Conservation (phyloP, 108 stramenopile genomes). For the Halocafeteria seosinensis region DNA sequence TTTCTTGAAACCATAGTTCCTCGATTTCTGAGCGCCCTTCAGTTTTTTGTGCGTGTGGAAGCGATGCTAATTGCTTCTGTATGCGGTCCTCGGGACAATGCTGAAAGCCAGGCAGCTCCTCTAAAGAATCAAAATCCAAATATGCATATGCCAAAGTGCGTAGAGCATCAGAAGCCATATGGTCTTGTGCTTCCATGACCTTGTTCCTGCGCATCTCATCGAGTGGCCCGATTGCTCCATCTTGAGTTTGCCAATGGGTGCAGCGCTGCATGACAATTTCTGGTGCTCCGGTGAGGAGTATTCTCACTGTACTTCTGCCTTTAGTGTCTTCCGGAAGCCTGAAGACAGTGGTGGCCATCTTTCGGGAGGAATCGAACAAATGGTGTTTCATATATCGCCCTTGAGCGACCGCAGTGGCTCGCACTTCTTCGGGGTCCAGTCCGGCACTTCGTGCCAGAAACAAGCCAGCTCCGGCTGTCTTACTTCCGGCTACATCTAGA, state of each 20-base stretch:
- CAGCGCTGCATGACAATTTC: conserved; percentile 75
- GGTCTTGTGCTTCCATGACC: conserved; percentile 35
- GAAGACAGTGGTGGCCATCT: conserved; percentile 33
- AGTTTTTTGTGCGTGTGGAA: no score
- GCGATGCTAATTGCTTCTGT: no score
- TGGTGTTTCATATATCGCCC: background rate
- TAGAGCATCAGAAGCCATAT: conserved; percentile 64
- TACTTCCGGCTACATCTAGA: background rate
- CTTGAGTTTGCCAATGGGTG: conserved; percentile 54
- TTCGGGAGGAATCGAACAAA: conserved; percentile 30
- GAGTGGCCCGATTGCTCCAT: conserved; percentile 34
- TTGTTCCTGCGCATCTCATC: background rate
- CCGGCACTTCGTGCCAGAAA: background rate
- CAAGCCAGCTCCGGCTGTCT: background rate
- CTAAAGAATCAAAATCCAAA: conserved; percentile 8
- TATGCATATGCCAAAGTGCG: conserved; percentile 61
- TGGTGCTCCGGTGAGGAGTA: conserved; percentile 89
- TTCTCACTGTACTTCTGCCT: conserved; percentile 34
- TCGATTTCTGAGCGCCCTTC: conserved; percentile 58
- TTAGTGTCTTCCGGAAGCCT: conserved; percentile 7
- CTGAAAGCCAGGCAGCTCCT: background rate
- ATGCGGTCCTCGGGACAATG: background rate
- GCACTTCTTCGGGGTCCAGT: background rate
- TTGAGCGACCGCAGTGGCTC: background rate
- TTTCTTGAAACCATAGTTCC: conserved; percentile 35